phyloP scores from a whole-genome alignment of 1,284 basidiomycete genomes.

The Golubevia pallescens region DNA sequence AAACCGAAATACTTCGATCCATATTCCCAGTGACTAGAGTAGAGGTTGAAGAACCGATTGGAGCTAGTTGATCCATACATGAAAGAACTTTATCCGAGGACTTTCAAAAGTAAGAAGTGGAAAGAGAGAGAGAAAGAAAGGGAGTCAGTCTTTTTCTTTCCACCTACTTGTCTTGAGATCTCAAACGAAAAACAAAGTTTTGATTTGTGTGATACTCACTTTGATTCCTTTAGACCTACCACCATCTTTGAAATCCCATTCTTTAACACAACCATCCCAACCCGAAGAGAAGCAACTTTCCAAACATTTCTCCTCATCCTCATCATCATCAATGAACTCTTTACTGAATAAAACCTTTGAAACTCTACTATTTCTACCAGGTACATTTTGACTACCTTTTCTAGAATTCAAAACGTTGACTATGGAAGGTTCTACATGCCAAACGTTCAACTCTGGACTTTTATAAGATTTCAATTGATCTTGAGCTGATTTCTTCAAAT shows the following conservation, averaged over 20 bases:
- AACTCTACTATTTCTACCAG: slow-evolving; percentile 35
- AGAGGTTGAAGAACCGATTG: slow-evolving; percentile 2
- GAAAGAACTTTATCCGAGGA: slow-evolving; percentile 40
- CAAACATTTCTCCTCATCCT: slow-evolving; percentile 9
- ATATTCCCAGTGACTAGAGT: slow-evolving; percentile 36
- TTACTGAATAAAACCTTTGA: slow-evolving; percentile 24
- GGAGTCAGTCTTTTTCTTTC: neutral
- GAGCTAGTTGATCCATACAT: slow-evolving; percentile 26
- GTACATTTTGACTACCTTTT: slow-evolving; percentile 8
- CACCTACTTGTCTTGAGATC: no score
- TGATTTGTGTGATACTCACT: slow-evolving; percentile 11
- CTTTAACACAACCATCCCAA: slow-evolving; percentile 48
- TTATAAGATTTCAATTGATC: neutral
- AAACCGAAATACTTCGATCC: slow-evolving; percentile 49
- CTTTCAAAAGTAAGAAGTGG: slow-evolving; percentile 8
- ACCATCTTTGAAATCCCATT: slow-evolving; percentile 43
- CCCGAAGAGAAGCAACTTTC: slow-evolving; percentile 37
- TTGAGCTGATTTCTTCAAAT: neutral
- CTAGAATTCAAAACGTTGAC: no score
- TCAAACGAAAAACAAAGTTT: neutral
- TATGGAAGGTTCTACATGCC: no score
- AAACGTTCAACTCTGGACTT: no score
- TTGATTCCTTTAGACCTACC: slow-evolving; percentile 15
- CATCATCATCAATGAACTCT: slow-evolving; percentile 7
- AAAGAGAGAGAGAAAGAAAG: no score